A percentile compares a stretch with the other conserved stretches of the same genome.
These are phyloP conservation scores for Dalechampia spathulata DNA, from an alignment of 441 rosid genomes.

Conservation along the genomic window DNA sequence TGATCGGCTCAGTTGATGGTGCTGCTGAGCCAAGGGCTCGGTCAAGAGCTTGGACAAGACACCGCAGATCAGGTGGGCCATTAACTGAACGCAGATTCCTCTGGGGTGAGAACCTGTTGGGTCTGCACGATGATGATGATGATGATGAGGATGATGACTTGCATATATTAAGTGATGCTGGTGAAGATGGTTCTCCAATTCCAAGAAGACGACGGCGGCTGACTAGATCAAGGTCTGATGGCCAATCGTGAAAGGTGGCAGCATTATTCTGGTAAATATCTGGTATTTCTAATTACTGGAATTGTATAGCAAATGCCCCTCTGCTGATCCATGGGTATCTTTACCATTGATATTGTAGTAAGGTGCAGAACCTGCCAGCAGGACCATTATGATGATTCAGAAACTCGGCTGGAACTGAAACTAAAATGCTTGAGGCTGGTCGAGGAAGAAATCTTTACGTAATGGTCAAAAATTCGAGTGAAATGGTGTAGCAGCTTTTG, in stretches of 20 bases:
- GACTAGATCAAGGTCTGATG: slow-evolving; percentile 54
- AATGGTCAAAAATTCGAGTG: too few relatives aligned
- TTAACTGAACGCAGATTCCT: slow-evolving; percentile 60
- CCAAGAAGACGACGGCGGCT: slow-evolving; percentile 72
- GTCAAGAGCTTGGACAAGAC: slow-evolving; percentile 74
- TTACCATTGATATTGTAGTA: slow-evolving; percentile 24
- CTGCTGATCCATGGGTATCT: slow-evolving; percentile 21
- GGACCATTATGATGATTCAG: slow-evolving; percentile 19
- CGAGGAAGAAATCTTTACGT: background rate
- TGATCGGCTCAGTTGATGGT: slow-evolving; percentile 67
- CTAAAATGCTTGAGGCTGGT: background rate
- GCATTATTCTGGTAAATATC: slow-evolving; percentile 33
- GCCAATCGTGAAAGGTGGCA: slow-evolving; percentile 34
- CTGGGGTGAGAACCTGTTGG: slow-evolving; percentile 88
- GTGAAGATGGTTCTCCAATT: slow-evolving; percentile 44
- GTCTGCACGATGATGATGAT: slow-evolving; percentile 48
- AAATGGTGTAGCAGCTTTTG: too few relatives aligned
- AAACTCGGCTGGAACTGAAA: slow-evolving; percentile 14
- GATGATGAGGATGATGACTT: slow-evolving; percentile 30
- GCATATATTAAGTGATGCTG: slow-evolving; percentile 43
- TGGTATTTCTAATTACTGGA: slow-evolving; percentile 17
- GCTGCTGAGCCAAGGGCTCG: slow-evolving; percentile 58
- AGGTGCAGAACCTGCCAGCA: slow-evolving; percentile 16
- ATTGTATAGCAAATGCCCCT: slow-evolving; percentile 19
- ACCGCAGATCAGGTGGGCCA: slow-evolving; percentile 46